A percentile compares a stretch with the other conserved stretches of the same genome.
phyloP scores from a whole-genome alignment of 495 filamentous ascomycete species.

The Talaromyces adpressus region DNA sequence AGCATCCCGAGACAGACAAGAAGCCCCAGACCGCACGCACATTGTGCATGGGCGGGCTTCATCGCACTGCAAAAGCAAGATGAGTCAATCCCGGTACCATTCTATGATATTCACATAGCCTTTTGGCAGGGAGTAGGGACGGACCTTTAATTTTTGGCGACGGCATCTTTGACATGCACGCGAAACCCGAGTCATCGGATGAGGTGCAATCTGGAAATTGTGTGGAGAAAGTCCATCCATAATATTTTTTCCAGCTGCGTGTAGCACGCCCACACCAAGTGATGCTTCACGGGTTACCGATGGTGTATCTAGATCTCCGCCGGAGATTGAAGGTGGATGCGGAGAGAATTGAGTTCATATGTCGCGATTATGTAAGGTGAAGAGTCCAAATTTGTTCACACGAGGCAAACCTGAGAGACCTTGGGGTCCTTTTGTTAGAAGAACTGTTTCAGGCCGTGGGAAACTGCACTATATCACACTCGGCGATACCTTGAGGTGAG shows the following conservation, averaged over 20 bases:
- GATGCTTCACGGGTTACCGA: too few species aligned
- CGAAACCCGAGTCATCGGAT: background rate
- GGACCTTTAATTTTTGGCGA: background rate
- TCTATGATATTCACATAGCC: background rate
- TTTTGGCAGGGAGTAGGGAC: background rate
- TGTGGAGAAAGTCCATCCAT: background rate
- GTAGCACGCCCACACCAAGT: background rate
- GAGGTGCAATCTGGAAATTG: background rate
- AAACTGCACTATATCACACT: background rate
- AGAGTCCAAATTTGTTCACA: background rate
- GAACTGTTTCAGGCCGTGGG: background rate
- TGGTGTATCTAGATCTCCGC: background rate
- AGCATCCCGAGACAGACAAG: background rate
- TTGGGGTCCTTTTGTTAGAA: too few species aligned
- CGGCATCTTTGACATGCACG: slow-evolving; percentile 3
- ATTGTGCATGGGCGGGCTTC: slow-evolving; percentile 3
- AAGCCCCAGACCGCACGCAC: background rate
- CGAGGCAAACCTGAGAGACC: too few species aligned
- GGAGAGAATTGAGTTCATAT: background rate
- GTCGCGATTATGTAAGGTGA: background rate
- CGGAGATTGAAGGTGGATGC: background rate
- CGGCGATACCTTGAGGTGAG: background rate
- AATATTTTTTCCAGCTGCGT: background rate
- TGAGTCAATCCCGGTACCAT: background rate
- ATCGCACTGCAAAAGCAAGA: background rate